Evolutionary conservation across 768 basidiomycete genomes (phyloP).

Genomic region (Pisolithus microcarpus): DNA sequence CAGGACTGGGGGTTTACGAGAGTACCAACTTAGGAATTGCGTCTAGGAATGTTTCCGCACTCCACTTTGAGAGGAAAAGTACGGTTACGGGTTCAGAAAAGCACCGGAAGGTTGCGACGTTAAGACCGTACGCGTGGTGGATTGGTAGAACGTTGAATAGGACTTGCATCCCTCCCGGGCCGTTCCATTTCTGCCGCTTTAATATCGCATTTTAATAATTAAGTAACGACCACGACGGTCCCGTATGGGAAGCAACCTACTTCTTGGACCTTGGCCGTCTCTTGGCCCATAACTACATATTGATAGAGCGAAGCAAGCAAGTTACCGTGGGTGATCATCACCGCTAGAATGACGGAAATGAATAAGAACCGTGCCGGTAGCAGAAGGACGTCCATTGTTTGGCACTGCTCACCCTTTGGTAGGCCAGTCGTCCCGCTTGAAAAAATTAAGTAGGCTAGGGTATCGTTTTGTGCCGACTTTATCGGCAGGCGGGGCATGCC

Average conservation of each 20-base stretch:
- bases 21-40: slow-evolving; percentile 50
- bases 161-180: slow-evolving; percentile 41
- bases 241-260: slow-evolving; percentile 25
- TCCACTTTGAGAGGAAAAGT: slow-evolving; percentile 57
- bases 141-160: slow-evolving; percentile 57
- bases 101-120: slow-evolving; percentile 41
- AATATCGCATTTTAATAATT: not conserved
- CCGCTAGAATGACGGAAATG: slow-evolving; percentile 32
- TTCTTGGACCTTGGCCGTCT: slow-evolving; percentile 26
- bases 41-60: slow-evolving; percentile 42
- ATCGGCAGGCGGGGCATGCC: slow-evolving; percentile 36
- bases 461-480: slow-evolving; percentile 41
- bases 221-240: not conserved
- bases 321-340: slow-evolving; percentile 72
- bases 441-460: slow-evolving; percentile 63
- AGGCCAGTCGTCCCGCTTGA: slow-evolving; percentile 75
- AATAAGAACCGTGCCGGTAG: not conserved
- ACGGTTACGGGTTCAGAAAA: slow-evolving; percentile 41
- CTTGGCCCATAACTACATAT: slow-evolving; percentile 23
- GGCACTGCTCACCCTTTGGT: slow-evolving; percentile 50
- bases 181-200: slow-evolving; percentile 34
- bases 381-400: not conserved
- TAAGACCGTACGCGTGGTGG: slow-evolving; percentile 62
- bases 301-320: slow-evolving; percentile 41
- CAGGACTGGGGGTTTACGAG: not conserved